Conservation (phyloP, 352 stramenopile genomes). For the Pythium dissotocum region DNA sequence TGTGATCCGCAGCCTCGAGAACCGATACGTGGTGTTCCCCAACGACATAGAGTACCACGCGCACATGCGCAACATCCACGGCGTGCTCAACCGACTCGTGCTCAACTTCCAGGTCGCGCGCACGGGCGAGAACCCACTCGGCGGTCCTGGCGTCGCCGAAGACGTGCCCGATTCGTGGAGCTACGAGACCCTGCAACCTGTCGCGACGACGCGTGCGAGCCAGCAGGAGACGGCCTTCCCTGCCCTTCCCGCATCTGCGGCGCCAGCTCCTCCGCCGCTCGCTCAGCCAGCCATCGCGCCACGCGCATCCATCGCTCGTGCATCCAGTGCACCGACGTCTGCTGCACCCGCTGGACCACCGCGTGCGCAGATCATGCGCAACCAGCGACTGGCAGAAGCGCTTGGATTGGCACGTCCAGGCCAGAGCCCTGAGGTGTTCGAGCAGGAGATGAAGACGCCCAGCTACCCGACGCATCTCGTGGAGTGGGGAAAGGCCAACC, state of each 20-base stretch:
- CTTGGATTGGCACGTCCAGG: slow-evolving; percentile 54
- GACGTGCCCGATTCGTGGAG: slow-evolving; percentile 63
- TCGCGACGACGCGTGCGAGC: slow-evolving; percentile 23
- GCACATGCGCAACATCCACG: slow-evolving; percentile 82
- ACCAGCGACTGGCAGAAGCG: slow-evolving; percentile 65
- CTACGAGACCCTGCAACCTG: slow-evolving; percentile 37
- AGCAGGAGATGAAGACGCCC: slow-evolving; percentile 76
- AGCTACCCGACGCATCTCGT: slow-evolving; percentile 63
- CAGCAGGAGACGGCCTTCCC: slow-evolving; percentile 67
- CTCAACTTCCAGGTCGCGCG: slow-evolving; percentile 78
- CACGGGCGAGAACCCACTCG: slow-evolving; percentile 55
- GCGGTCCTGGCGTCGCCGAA: slow-evolving; percentile 35
- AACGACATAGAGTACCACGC: slow-evolving; percentile 88
- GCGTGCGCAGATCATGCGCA: slow-evolving; percentile 58
- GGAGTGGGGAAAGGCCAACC: slow-evolving; percentile 73
- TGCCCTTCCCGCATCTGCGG: slow-evolving; percentile 47
- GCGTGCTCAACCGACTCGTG: slow-evolving; percentile 65
- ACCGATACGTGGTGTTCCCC: slow-evolving; percentile 86
- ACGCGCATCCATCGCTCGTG: slow-evolving; percentile 21
- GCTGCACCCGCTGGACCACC: slow-evolving; percentile 31
- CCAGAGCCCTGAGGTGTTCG: slow-evolving; percentile 51
- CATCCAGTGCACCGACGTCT: slow-evolving; percentile 22
- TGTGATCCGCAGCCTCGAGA: slow-evolving; percentile 48
- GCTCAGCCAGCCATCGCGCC: slow-evolving; percentile 44
- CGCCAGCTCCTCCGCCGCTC: slow-evolving; percentile 39